Base-by-base conservation (phyloP, 2,329 filamentous ascomycete species). In the Didymosphaeria variabile region DNA sequence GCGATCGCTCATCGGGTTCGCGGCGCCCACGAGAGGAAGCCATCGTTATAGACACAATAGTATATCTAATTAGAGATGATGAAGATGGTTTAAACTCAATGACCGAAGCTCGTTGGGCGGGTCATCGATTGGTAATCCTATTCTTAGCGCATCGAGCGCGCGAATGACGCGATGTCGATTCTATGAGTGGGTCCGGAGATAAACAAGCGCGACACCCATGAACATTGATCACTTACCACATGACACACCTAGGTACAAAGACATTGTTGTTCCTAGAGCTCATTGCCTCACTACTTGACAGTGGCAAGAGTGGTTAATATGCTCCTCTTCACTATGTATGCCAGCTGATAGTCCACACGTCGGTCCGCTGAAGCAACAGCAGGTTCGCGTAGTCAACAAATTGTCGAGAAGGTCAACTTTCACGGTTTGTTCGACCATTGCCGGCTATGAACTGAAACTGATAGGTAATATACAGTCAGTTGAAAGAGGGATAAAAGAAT, bases 1-100 rank as follows among this genome's bases (percentile, higher is more conserved):
- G 69, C 38, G 69, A 65, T 2, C 65, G 69, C 58, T 74, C 71
- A 29, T 71, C 60, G 26, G 63, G 34, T 2, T 31, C 19, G 10
- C 42, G 23, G 1, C 21, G 5, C 40, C 66, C 63, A 46, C 55
- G 65, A 40, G 55, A 63, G n/a, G 58, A 60, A 31, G 57, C 42
- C 66, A 69, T 70, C 15, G 12, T 15, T 55, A n/a, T n/a, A n/a
- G 15, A 8, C 5, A 32, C 17, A 17, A 12, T 55, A 17, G 49
- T 9, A 49, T 23, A 21, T 51, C 31, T 46, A 53, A n/a, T 38
- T 5, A 31, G 34, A 52, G 44, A 31, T 49, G 32, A 47, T 19
- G 38, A 38, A 17, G n/a, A 26, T 34, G 19, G 6, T 13, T 34
- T 17, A 15, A 17, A 26, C 26, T 5, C 15, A 36, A 26, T 40